Base-by-base conservation (phyloP, 2,329 filamentous ascomycete species). In the Aspergillus ochraceus region DNA sequence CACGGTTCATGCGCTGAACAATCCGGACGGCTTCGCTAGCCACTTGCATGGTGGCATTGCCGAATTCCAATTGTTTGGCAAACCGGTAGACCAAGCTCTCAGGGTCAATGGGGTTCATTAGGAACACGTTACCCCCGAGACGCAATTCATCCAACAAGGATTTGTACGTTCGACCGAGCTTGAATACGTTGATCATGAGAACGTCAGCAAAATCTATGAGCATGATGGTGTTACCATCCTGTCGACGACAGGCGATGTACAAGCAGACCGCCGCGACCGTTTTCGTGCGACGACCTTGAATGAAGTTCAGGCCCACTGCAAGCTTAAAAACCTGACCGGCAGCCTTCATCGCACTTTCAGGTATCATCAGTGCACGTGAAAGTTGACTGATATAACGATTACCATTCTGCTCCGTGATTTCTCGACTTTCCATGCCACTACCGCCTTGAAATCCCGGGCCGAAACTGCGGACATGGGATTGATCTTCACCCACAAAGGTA, bases 131-230 rank as follows among this genome's bases (percentile, higher is more conserved):
- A 30, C 75, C 76, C 14, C 77, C 77, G 4, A 81, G 64, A 47
- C 76, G 78, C 19, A 88, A 73, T 60, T 80, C 81, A 65, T 90
- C 86, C 63, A 91, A 85, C 58, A 96, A 84, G 45, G 88, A 87
- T 74, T 96, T 96, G 83, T 96, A 98, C 29, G 91, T 90, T 62
- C 91, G 88, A 47, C 95, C 95, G 14, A 99, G 84, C 63, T 91
- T 89, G 78, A 96, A 99, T 24, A 99, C 94, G 67, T 97, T 97
- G 72, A 95, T 86, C 72, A 81, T 80, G n/a, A 88, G 78, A 47
- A 94, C 83, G 72, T 99, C 95, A 12, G 95, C 91, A 71, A 99
- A 87, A 73, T 99, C 95, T 74, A 99, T 98, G 49, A 99, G 84
- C 89, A 99, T 93, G 66, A 95, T 84, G 47, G 89, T 90, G 72